Base-by-base conservation (phyloP, 2,329 filamentous ascomycete genomes). In the Cladorrhinum sp. region DNA sequence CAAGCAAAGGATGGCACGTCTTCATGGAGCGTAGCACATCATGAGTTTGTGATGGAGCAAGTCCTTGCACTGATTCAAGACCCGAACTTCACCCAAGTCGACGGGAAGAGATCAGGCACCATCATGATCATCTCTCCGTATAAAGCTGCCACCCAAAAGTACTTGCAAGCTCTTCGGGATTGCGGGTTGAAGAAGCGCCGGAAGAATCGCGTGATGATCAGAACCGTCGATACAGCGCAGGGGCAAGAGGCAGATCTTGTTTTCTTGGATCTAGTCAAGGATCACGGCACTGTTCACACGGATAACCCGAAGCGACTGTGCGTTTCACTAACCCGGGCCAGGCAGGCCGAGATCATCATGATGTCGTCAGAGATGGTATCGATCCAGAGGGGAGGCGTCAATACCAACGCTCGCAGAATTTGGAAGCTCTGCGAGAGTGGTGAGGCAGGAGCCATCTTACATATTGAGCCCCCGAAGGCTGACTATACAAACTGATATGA, bases 231-330 rank as follows among this genome's bases (percentile, higher is more conserved):
- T 55, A 77, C 73, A 3, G 75, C 77, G 0, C 79, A 81, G 42
- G 79, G 79, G 0, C 77, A 79, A 14, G 77, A 82, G 60, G 78
- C 79, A 0, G 79, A 82, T 46, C 70, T 80, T 4, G 77, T 81
- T 0, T 76, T 80, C 33, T 70, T 82, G 0, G 79, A 82, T 67
- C 72, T 80, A 63, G 79, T 81, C 1, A 70, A 76, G n/a, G 75
- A 75, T 0, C 68, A 66, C 0, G 69, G 68, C 0, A 74, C 76
- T 0, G 72, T 71, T 0, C 80, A 80, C 55, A 75, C 80, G 67
- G 74, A 80, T 21, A 74, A 80, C 16, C 69, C 74, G 0, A 75
- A 78, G 39, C 71, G 79, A 0, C 72, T 82, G 2, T 80, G 79
- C 16, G 79, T 82, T 0, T 77, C 77, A 0, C 70, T 80, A 7